Evolutionary conservation across 2,329 filamentous ascomycete species (phyloP).

Genomic region (Pyrenophora tritici-repentis): DNA sequence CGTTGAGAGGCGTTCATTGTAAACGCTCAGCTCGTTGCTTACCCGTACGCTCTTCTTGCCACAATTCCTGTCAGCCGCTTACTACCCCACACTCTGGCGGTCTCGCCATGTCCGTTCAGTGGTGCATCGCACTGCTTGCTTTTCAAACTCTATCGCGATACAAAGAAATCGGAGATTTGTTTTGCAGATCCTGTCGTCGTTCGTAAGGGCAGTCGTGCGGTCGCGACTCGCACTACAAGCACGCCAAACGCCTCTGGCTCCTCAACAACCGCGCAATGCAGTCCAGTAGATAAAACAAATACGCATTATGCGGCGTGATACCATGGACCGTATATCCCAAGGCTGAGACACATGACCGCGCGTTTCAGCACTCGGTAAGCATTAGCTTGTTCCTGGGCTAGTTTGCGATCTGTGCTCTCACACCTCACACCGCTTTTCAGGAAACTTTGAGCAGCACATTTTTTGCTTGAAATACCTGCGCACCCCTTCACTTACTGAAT

Average conservation of each 20-base stretch:
- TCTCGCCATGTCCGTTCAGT: slow-evolving; percentile 21
- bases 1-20: not conserved
- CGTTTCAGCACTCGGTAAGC: slow-evolving; percentile 35
- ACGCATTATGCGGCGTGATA: slow-evolving; percentile 1
- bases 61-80: slow-evolving; percentile 21
- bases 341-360: slow-evolving; percentile 42
- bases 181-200: slow-evolving; percentile 5
- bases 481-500: slow-evolving; percentile 14
- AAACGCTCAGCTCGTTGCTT: slow-evolving; percentile 15
- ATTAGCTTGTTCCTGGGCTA: slow-evolving; percentile 35
- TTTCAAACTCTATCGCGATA: slow-evolving; percentile 12
- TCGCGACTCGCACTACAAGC: slow-evolving; percentile 2
- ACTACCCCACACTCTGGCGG: slow-evolving; percentile 24
- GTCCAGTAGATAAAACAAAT: slow-evolving; percentile 3
- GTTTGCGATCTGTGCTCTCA: slow-evolving; percentile 40
- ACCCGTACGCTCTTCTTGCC: slow-evolving; percentile 13
- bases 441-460: slow-evolving; percentile 32
- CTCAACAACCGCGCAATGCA: slow-evolving; percentile 6
- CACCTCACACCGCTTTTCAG: slow-evolving; percentile 48
- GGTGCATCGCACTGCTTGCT: slow-evolving; percentile 13
- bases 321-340: slow-evolving; percentile 9
- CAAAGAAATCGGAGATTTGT: slow-evolving; percentile 13
- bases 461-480: slow-evolving; percentile 33
- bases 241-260: slow-evolving; percentile 1
- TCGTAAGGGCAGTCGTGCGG: not conserved